These are phyloP conservation scores for Cucurbita maxima DNA, from an alignment of 306 rosid species.

Conservation along the genomic window DNA sequence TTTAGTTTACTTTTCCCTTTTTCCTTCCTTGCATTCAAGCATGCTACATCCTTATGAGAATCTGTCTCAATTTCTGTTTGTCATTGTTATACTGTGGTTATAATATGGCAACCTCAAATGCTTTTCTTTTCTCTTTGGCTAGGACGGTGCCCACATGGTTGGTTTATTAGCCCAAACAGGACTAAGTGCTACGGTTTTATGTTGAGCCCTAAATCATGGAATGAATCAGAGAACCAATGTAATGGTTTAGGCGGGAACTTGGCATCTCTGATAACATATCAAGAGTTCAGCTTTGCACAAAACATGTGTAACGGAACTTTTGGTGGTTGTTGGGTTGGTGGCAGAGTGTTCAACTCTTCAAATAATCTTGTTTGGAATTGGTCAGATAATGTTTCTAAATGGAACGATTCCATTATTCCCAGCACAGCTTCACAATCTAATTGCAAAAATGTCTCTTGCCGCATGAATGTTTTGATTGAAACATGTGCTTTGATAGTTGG, in stretches of 20 bases:
- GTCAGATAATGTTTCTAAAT: conserved; percentile 53
- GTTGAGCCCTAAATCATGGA: conserved; percentile 45
- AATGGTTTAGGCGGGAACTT: conserved; percentile 53
- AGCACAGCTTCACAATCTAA: conserved; percentile 12
- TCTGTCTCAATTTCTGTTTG: not conserved
- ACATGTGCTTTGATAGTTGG: conserved; percentile 43
- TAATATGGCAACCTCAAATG: conserved; percentile 4
- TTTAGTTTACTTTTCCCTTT: not conserved
- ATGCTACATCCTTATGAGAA: not conserved
- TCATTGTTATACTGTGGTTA: not conserved
- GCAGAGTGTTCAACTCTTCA: conserved; percentile 40
- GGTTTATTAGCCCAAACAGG: conserved; percentile 42
- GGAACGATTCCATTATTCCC: conserved; percentile 49
- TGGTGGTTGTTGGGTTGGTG: conserved; percentile 82
- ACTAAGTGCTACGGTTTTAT: conserved; percentile 49
- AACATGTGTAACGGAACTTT: conserved; percentile 30
- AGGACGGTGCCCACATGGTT: conserved; percentile 61
- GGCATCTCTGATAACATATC: conserved; percentile 35
- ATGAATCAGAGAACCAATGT: conserved; percentile 65
- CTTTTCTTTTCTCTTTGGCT: conserved; percentile 13
- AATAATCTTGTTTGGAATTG: conserved; percentile 48
- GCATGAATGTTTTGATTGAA: conserved; percentile 17
- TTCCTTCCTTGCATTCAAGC: conserved; percentile 2
- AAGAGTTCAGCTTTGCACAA: conserved; percentile 45
- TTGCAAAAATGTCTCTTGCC: conserved; percentile 44